Evolutionary conservation across 371 early-diverging fungal species (phyloP).

Genomic region (Mucor lusitanicus): DNA sequence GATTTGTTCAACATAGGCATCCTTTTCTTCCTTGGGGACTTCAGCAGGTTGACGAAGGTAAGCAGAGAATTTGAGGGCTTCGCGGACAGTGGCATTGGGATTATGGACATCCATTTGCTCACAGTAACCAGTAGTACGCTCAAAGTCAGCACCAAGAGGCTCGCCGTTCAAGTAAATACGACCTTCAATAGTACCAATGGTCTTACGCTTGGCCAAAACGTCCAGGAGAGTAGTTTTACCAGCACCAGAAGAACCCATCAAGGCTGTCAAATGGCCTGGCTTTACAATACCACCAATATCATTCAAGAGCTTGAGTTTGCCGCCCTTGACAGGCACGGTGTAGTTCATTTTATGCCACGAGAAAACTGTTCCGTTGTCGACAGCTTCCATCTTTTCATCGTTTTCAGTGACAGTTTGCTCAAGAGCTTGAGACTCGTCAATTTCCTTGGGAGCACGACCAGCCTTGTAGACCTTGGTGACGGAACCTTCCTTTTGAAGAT

Average conservation of each 20-base stretch:
- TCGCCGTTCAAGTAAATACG: slow-evolving; percentile 69
- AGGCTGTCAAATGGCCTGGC: slow-evolving; percentile 71
- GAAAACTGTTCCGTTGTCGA: slow-evolving; percentile 53
- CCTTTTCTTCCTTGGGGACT: slow-evolving; percentile 64
- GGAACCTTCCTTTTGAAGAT: slow-evolving; percentile 55
- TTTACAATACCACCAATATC: slow-evolving; percentile 58
- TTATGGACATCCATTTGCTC: slow-evolving; percentile 85
- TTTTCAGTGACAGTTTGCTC: slow-evolving; percentile 22
- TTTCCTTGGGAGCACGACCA: slow-evolving; percentile 33
- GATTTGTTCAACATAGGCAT: slow-evolving; percentile 70
- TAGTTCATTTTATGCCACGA: slow-evolving; percentile 64
- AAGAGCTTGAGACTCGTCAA: slow-evolving; percentile 22
- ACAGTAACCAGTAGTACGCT: slow-evolving; percentile 77
- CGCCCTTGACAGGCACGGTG: slow-evolving; percentile 62
- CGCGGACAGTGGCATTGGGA: slow-evolving; percentile 65
- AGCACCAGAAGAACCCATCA: slow-evolving; percentile 87
- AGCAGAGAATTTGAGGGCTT: slow-evolving; percentile 76
- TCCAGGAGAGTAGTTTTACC: slow-evolving; percentile 93
- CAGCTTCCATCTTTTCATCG: slow-evolving; percentile 38
- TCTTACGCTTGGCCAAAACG: slow-evolving; percentile 79
- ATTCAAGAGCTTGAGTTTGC: slow-evolving; percentile 51
- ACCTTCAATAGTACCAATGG: slow-evolving; percentile 76
- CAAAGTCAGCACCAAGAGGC: slow-evolving; percentile 58
- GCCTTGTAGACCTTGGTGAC: slow-evolving; percentile 61
- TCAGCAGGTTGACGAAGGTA: slow-evolving; percentile 64